Evolutionary conservation across 768 basidiomycete genomes (phyloP), one percentile per base, ranked within the genome.

Genomic region (Nevesoporus exiguus): DNA sequence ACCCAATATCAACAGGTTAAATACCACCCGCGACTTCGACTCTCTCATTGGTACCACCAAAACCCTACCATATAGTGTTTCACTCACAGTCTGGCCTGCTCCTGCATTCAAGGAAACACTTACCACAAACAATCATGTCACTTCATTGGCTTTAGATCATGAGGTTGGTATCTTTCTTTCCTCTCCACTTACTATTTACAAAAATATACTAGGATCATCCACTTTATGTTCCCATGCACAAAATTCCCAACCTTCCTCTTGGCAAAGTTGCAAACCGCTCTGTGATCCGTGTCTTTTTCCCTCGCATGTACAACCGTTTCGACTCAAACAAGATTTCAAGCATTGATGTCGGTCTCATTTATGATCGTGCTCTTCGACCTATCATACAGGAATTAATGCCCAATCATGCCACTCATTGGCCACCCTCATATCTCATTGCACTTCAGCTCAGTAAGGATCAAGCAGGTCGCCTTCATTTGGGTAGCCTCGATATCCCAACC

Each of bases 381-480:
- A 7, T 30, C 5, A 24, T 30, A 0, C 11, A 0, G 1, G 3
- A 0, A 0, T 33, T 42, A 1, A 46, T 55, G 44, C 54, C 2
- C 0, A 55, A 55, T 4, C 21, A 33, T n/a, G 36, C 24, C 1
- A 46, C 36, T 1, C 54, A 47, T 9, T 55, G 54, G 49, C 47
- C 40, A 0, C 14, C 10, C 0, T 33, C 2, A 10, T 49, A 34
- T 11, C 1, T 2, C 2, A 4, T 15, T 1, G 52, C 21, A 0
- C 1, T 33, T 5, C n/a, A 34, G 31, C 31, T 14, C 2, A 17
- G 39, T 13, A 9, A 7, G 0, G 47, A 54, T 13, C 8, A 2
- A 17, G 1, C 11, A 0, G 52, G 52, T 1, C 29, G 5, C 8
- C 5, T 53, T 2, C 52, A 53, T 33, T 8, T 27, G 2, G 11